These are phyloP conservation scores for Arabidopsis suecica DNA, from an alignment of 345 rosid genomes.

Conservation along the genomic window DNA sequence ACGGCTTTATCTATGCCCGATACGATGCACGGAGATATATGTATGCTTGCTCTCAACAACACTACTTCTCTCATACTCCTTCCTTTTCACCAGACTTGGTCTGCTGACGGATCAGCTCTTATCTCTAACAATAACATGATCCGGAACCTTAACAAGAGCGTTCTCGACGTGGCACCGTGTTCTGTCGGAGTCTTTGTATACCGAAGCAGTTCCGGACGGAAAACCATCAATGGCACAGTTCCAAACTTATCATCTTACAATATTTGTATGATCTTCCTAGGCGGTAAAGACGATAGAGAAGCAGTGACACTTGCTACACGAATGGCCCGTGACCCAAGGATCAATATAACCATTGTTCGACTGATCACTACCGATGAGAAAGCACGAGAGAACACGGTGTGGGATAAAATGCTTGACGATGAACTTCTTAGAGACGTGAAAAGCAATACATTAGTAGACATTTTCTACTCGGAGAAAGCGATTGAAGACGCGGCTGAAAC, in stretches of 20 bases:
- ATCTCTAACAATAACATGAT: slow-evolving; percentile 45
- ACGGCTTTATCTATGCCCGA: slow-evolving; percentile 47
- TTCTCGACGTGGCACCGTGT: slow-evolving; percentile 62
- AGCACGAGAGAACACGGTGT: slow-evolving; percentile 10
- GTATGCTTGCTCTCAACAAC: slow-evolving; percentile 61
- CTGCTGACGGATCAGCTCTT: slow-evolving; percentile 39
- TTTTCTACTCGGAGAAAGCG: slow-evolving; percentile 25
- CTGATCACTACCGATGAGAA: slow-evolving; percentile 9
- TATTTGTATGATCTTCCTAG: slow-evolving; percentile 47
- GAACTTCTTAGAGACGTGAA: slow-evolving; percentile 35
- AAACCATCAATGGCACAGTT: slow-evolving; percentile 17
- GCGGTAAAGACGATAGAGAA: slow-evolving; percentile 56
- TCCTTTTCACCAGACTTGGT: slow-evolving; percentile 66
- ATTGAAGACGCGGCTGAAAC: slow-evolving; percentile 45
- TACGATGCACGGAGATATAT: slow-evolving; percentile 65
- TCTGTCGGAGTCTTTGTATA: slow-evolving; percentile 61
- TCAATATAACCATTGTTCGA: slow-evolving; percentile 32
- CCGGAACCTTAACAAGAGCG: slow-evolving; percentile 49
- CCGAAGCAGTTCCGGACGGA: slow-evolving; percentile 33
- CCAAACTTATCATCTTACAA: neutral
- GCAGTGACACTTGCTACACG: slow-evolving; percentile 43
- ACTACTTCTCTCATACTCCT: slow-evolving; percentile 54
- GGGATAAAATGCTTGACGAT: slow-evolving; percentile 47
- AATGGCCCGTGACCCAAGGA: slow-evolving; percentile 33
- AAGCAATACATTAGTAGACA: slow-evolving; percentile 3